A percentile compares a stretch with the other conserved stretches of the same genome.
These are phyloP conservation scores for Bisporella sp. DNA, from an alignment of 2,329 filamentous ascomycete species.

Conservation along the genomic window DNA sequence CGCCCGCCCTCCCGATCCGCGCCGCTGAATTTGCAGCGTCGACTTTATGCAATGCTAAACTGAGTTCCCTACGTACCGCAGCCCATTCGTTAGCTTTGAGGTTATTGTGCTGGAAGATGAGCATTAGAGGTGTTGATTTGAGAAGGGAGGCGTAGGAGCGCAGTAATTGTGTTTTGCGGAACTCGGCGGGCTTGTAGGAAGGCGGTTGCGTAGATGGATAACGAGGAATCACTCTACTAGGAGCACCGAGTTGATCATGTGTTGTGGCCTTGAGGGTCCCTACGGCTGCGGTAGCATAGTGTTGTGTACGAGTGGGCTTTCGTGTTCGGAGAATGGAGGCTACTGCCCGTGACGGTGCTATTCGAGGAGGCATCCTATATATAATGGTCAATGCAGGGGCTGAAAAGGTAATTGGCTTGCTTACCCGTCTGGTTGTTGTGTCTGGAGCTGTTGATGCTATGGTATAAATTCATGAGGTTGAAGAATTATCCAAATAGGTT, in stretches of 20 bases:
- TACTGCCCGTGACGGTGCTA: constrained; percentile 25
- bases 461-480: no score
- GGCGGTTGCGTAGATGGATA: constrained; percentile 69
- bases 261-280: constrained; percentile 41
- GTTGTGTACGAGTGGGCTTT: constrained; percentile 31
- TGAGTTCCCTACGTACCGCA: constrained; percentile 57
- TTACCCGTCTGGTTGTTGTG: no score
- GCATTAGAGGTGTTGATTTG: constrained; percentile 61
- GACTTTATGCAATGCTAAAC: constrained; percentile 50
- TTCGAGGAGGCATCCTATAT: constrained; percentile 44
- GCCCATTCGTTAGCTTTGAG: constrained; percentile 62
- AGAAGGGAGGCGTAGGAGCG: constrained; percentile 67
- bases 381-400: no score
- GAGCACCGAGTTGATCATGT: constrained; percentile 39
- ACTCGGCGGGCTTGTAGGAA: constrained; percentile 78
- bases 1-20: constrained; percentile 32
- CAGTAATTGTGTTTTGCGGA: constrained; percentile 83
- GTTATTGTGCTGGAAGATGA: constrained; percentile 72
- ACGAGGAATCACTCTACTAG: constrained; percentile 29
- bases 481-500: no score
- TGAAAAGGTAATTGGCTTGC: no score
- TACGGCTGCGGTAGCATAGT: constrained; percentile 43
- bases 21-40: constrained; percentile 45
- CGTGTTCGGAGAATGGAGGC: constrained; percentile 27
- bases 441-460: no score